phyloP scores from a whole-genome alignment of 257 asterid genomes.

The Solanum boliviense region DNA sequence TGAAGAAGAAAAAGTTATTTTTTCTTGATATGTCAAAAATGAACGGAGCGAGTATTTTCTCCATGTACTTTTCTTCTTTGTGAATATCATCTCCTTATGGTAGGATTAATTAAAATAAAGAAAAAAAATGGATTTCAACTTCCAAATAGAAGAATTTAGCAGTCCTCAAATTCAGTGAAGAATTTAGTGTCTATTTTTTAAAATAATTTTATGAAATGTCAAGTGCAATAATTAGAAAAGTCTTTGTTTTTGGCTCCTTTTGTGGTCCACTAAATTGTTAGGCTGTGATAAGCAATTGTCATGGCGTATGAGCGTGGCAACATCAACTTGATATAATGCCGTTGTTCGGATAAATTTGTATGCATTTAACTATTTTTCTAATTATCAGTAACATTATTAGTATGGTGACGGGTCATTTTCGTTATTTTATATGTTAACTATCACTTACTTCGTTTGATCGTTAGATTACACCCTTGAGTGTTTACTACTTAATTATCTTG shows the following conservation, averaged over 20 bases:
- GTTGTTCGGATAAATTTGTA: not conserved
- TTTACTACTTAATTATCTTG: not conserved
- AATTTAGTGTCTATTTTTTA: not conserved
- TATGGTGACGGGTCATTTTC: accelerated
- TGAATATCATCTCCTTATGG: no score
- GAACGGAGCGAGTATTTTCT: no score
- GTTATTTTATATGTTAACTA: not conserved
- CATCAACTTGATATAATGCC: not conserved
- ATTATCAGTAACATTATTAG: not conserved
- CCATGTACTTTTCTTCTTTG: not conserved
- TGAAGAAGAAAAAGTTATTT: no score
- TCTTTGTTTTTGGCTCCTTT: not conserved
- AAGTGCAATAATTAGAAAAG: not conserved
- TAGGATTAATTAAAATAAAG: not conserved
- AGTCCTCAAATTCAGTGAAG: not conserved
- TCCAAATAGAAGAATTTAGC: not conserved
- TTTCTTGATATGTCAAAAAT: no score
- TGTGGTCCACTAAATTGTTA: constrained; percentile 30
- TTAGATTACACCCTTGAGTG: not conserved
- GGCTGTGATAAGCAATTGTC: constrained; percentile 6
- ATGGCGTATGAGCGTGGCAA: not conserved
- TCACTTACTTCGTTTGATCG: not conserved
- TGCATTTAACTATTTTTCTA: not conserved
- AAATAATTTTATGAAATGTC: constrained; percentile 6
- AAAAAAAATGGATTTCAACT: not conserved